phyloP scores from a whole-genome alignment of 768 basidiomycete species.

The Serendipita sp. region DNA sequence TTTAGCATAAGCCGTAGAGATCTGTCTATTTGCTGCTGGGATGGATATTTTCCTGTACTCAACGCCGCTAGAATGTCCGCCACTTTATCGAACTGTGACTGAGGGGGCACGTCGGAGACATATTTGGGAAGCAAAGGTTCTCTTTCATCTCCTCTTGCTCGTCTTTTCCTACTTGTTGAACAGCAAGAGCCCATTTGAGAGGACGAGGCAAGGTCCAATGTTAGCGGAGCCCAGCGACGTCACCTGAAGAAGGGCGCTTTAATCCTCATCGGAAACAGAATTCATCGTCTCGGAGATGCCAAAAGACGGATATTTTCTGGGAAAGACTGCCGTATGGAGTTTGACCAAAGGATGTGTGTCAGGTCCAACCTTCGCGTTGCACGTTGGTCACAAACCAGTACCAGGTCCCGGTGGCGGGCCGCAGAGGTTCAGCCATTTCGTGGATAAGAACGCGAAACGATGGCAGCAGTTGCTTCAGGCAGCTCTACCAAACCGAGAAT shows the following conservation, averaged over 20 bases:
- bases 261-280: too few species aligned
- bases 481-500: neutral
- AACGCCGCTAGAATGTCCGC: slow-evolving; percentile 17
- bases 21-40: slow-evolving; percentile 15
- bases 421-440: too few species aligned
- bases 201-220: neutral
- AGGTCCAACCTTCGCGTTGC: too few species aligned
- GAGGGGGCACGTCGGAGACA: slow-evolving; percentile 8
- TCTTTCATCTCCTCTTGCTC: slow-evolving; percentile 10
- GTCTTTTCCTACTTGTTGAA: neutral
- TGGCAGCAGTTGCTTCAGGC: neutral
- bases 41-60: slow-evolving; percentile 17
- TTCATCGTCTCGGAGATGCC: too few species aligned
- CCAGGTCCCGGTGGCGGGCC: too few species aligned
- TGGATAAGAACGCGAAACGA: neutral
- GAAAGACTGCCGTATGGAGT: too few species aligned
- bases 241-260: too few species aligned
- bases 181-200: neutral
- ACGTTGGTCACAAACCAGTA: too few species aligned
- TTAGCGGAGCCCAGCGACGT: neutral
- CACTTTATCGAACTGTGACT: slow-evolving; percentile 12
- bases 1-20: slow-evolving; percentile 11
- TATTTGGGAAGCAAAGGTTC: slow-evolving; percentile 12
- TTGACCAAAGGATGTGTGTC: too few species aligned
- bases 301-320: too few species aligned